phyloP scores from a whole-genome alignment of 768 basidiomycete species.

The Leccinum disarticulatum region DNA sequence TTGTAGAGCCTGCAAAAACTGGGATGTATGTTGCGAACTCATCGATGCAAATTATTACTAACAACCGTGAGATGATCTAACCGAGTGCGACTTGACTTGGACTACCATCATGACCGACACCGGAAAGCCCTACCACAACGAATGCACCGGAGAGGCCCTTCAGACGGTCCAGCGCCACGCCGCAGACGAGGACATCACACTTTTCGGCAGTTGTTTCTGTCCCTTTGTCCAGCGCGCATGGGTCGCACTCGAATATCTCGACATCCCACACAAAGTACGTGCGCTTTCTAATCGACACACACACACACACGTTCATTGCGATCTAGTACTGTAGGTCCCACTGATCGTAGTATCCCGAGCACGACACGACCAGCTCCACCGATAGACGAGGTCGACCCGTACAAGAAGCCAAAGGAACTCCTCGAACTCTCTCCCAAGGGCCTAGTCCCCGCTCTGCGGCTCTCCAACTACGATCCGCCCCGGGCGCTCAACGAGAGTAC shows the following conservation, averaged over 20 bases:
- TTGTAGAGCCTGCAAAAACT: conserved; percentile 19
- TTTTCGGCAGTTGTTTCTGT: conserved; percentile 76
- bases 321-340: conserved; percentile 40
- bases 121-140: conserved; percentile 40
- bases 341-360: background rate
- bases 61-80: background rate
- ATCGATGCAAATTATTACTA: conserved; percentile 2
- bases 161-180: conserved; percentile 53
- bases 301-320: background rate
- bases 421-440: conserved; percentile 83
- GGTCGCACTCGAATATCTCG: conserved; percentile 69
- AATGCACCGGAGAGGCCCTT: conserved; percentile 52
- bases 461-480: conserved; percentile 54
- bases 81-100: background rate
- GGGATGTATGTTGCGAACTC: conserved; percentile 3
- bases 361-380: background rate
- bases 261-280: conserved; percentile 66
- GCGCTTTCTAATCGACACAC: background rate
- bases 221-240: conserved; percentile 84
- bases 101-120: conserved; percentile 31
- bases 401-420: conserved; percentile 77
- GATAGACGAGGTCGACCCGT: conserved; percentile 78
- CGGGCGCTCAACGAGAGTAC: conserved; percentile 76
- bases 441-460: conserved; percentile 67
- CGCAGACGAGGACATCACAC: conserved; percentile 51